These are phyloP conservation scores for Arthrobotrys entomopaga DNA, from an alignment of 2,329 filamentous ascomycete species.

Conservation along the genomic window DNA sequence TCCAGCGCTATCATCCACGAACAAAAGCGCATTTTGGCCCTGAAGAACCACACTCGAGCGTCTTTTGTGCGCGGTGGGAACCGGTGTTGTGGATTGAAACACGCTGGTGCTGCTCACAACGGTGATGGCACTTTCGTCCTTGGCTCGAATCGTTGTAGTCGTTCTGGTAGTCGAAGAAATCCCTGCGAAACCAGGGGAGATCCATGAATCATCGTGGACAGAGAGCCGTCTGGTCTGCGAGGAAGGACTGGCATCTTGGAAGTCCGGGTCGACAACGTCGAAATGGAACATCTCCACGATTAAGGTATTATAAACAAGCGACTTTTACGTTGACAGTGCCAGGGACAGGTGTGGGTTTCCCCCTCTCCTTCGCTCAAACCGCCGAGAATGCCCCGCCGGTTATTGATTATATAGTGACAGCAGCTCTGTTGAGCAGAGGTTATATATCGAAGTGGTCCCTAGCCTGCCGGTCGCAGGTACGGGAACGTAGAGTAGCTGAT, in stretches of 20 bases:
- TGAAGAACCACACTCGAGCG: constrained; percentile 51
- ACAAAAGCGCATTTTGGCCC: constrained; percentile 40
- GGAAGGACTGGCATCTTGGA: constrained; percentile 37
- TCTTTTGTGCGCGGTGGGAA: constrained; percentile 15
- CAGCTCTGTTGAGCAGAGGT: constrained; percentile 24
- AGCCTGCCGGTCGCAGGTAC: constrained; percentile 17
- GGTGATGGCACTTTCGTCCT: constrained; percentile 18
- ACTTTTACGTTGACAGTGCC: background rate
- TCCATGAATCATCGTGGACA: constrained; percentile 40
- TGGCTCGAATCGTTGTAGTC: constrained; percentile 24
- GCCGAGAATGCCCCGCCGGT: constrained; percentile 26
- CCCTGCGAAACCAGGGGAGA: constrained; percentile 48
- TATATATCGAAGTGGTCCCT: constrained; percentile 15
- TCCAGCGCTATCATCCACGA: constrained; percentile 34
- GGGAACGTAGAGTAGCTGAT: constrained; percentile 16
- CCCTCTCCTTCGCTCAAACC: constrained; percentile 15
- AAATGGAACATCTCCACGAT: constrained; percentile 48
- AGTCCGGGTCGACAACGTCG: constrained; percentile 51
- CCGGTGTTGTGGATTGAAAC: constrained; percentile 26
- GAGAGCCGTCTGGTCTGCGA: constrained; percentile 19
- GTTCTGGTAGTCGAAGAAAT: constrained; percentile 34
- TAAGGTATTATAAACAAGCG: background rate
- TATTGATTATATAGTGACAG: constrained; percentile 21
- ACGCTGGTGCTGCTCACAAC: constrained; percentile 39
- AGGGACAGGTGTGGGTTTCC: background rate